phyloP scores from a whole-genome alignment of 2,329 filamentous ascomycete genomes.

The Exserohilum rostratum region DNA sequence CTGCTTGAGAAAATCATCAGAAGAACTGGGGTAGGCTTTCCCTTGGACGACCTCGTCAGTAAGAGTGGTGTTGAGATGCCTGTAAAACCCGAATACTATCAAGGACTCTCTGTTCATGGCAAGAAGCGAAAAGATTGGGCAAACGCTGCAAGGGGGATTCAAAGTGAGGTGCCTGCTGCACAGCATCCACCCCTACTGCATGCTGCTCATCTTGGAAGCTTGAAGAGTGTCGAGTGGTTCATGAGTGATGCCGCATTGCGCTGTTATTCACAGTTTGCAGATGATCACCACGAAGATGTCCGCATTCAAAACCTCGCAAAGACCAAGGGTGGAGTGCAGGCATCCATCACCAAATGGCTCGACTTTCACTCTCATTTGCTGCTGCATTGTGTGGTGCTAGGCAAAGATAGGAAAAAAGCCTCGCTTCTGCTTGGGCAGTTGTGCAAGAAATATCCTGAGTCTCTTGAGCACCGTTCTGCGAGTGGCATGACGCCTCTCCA shows the following conservation, averaged over 20 bases:
- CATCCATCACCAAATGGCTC: constrained; percentile 67
- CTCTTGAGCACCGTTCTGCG: constrained; percentile 65
- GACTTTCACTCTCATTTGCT: constrained; percentile 52
- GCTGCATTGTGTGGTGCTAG: constrained; percentile 65
- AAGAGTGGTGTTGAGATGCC: constrained; percentile 67
- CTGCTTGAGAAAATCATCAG: constrained; percentile 70
- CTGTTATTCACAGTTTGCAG: constrained; percentile 72
- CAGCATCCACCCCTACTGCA: constrained; percentile 63
- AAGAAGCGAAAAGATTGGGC: constrained; percentile 77
- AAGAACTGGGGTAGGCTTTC: constrained; percentile 70
- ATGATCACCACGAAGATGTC: constrained; percentile 65
- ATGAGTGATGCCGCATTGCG: constrained; percentile 71
- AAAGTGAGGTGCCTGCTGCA: constrained; percentile 6
- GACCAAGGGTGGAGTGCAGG: constrained; percentile 67
- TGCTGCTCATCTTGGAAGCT: constrained; percentile 62
- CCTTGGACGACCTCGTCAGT: constrained; percentile 69
- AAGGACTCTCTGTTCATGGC: constrained; percentile 69
- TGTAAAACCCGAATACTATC: constrained; percentile 73
- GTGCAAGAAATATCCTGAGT: constrained; percentile 64
- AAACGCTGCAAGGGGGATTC: constrained; percentile 18
- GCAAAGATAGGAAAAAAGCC: constrained; percentile 48
- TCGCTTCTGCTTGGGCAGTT: constrained; percentile 69
- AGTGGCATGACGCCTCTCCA: constrained; percentile 70
- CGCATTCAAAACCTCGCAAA: constrained; percentile 67
- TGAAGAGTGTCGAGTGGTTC: constrained; percentile 80